Base-by-base conservation (phyloP, 306 rosid genomes). In the Trichosanthes truncata region DNA sequence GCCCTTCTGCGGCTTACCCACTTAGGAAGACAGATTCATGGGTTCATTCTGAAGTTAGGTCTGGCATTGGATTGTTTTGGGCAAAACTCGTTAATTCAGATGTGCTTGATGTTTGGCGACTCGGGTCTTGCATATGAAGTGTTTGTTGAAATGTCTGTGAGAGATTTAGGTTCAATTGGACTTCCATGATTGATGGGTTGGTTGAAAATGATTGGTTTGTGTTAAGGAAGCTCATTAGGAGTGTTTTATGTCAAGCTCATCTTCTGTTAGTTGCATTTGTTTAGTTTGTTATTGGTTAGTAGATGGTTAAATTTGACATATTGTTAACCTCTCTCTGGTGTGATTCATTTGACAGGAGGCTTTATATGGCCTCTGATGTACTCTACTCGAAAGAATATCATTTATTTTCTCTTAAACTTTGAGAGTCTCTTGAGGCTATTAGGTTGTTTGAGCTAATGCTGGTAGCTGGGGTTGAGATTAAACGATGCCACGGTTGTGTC, bases 111-210 rank as follows among this genome's bases (percentile, higher is more conserved):
- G 21, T 79, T 85, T 62, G 84, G 84, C 26, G 62, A 85, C 3
- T 29, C 49, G 66, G 82, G 63, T 79, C n/a, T 36, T 82, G 96
- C 91, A 1, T 73, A 56, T 40, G 3, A 6, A 3, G 36, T 91
- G 87, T 88, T 91, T 62, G 93, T 76, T 7, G 78, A 12, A 82
- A 89, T 91, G 92, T 13, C 80, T 49, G 66, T 10, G 4, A 88
- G 86, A 82, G 90, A 89, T 77, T 89, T 88, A 3, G 91, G 88
- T 75, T 88, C 91, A 12, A 29, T 5, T 91, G 87, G 92, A 88
- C 91, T 0, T 80, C 84, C 6, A 51, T 89, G 77, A 86, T 89
- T 74, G 79, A 82, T 48, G 88, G 89, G 21, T 63, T 89, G 33
- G 90, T 81, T 6, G 76, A 82, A 3, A 8, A 62, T 51, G 85